Base-by-base conservation (phyloP, 176 grass and related monocot species). In the Pontederia paniculata region DNA sequence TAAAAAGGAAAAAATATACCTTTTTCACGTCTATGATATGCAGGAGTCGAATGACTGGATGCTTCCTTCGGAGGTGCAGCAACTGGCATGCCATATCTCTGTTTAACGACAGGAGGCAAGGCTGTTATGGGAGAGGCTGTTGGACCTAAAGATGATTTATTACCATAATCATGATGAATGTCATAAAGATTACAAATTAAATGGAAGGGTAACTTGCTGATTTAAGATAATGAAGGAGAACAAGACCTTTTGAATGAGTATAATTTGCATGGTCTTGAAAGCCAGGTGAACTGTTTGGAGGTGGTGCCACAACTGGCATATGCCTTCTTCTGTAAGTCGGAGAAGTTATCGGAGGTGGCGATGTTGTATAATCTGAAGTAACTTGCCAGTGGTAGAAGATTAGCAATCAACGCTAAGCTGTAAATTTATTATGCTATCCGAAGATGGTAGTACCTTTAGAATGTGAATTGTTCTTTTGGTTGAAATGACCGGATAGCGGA, bases 381-480 rank as follows among this genome's bases (percentile, higher is more conserved):
- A 37, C 28, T 37, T 5, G 28, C 7, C 28, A 37, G 3, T 37
- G 7, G 28, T 37, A 6, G 28, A 37, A 37, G 28, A 37, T 37
- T 6, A 37, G 3, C 7, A 37, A 1, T 37, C 28, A 37, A 37
- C 3, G 7, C 28, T 37, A 37, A 37, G 28, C 28, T 37, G 28
- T 37, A 37, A 37, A 37, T 37, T 37, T 37, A 37, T 5, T 37
- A 2, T 37, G 28, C 7, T 37, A 37, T 37, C 28, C 28, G 7
- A 37, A 2, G 7, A 37, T 37, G 28, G 28, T 37, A 6, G 7
- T 37, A 37, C 28, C 28, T 37, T 37, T 37, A 1, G 47, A 45
- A 47, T 50, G 25, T 69, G 71, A 62, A 69, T 74, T 56, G 73
- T 50, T 74, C 70, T 48, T 47, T 56, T 45, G 66, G 12, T 50